phyloP scores from a whole-genome alignment of 1,139 yeast genomes.

The Diutina neorugosa region DNA sequence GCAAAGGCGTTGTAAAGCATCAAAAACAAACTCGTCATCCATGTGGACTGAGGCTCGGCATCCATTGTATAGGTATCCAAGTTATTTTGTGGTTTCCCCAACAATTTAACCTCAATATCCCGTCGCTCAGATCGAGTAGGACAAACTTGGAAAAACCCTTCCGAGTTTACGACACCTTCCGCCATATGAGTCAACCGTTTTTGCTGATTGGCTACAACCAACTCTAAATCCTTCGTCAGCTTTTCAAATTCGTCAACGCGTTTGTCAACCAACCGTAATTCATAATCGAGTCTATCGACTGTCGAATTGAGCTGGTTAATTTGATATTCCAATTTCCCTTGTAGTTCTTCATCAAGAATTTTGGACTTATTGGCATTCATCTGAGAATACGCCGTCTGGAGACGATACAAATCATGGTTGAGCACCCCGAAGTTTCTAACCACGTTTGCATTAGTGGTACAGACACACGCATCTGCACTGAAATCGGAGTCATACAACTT shows the following conservation, averaged over 20 bases:
- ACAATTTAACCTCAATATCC: constrained; percentile 17
- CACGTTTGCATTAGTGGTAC: constrained; percentile 9
- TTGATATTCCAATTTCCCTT: constrained; percentile 30
- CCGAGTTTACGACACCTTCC: constrained; percentile 25
- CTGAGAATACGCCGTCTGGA: constrained; percentile 18
- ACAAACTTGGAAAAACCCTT: constrained; percentile 22
- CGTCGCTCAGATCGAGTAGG: constrained; percentile 18
- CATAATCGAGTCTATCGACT: constrained; percentile 71
- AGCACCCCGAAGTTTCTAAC: constrained; percentile 14
- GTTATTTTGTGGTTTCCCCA: constrained; percentile 9
- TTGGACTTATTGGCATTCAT: constrained; percentile 18
- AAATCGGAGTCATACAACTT: neutral
- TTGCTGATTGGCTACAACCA: constrained; percentile 22
- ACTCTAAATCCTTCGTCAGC: constrained; percentile 35
- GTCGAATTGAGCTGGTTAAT: constrained; percentile 54
- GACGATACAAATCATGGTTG: constrained; percentile 20
- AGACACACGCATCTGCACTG: constrained; percentile 12
- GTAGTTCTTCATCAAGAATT: constrained; percentile 22
- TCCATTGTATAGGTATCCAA: neutral
- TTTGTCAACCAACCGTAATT: constrained; percentile 57
- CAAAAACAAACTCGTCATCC: neutral
- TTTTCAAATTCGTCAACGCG: constrained; percentile 78
- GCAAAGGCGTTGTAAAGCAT: constrained; percentile 1
- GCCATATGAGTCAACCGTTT: constrained; percentile 19
- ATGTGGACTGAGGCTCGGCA: neutral